Conservation (phyloP, 2,329 filamentous ascomycete species). For the Stachybotrys chartarum region DNA sequence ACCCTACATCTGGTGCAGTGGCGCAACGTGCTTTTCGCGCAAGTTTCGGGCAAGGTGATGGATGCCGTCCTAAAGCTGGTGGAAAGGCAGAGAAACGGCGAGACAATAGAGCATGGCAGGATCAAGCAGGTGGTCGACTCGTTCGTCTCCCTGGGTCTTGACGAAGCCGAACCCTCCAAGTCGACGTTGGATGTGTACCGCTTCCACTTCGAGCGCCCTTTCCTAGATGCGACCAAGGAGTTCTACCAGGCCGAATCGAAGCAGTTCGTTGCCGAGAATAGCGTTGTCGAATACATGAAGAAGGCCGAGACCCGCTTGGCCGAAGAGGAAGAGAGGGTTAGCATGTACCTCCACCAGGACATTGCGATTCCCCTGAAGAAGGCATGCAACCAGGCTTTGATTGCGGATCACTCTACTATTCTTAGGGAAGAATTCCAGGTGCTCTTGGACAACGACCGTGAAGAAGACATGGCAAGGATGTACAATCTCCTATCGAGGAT, state of each 20-base stretch:
- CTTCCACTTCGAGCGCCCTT: conserved; percentile 86
- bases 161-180: conserved; percentile 88
- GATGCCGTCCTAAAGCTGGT: conserved; percentile 88
- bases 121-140: conserved; percentile 97
- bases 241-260: conserved; percentile 93
- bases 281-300: conserved; percentile 99
- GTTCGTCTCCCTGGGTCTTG: conserved; percentile 88
- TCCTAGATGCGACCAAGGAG: conserved; percentile 71
- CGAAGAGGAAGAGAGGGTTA: conserved; percentile 91
- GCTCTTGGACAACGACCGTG: conserved; percentile 85
- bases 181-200: conserved; percentile 94
- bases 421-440: conserved; percentile 93
- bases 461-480: conserved; percentile 95
- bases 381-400: conserved; percentile 81
- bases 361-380: conserved; percentile 80
- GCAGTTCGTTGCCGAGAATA: conserved; percentile 92
- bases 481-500: conserved; percentile 87
- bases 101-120: conserved; percentile 94
- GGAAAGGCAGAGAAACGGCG: conserved; percentile 93
- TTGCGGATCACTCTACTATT: conserved; percentile 78
- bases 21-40: conserved; percentile 83
- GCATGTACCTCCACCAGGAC: conserved; percentile 84
- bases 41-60: conserved; percentile 86
- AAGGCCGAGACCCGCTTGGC: conserved; percentile 86
- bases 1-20: conserved; percentile 93